A percentile compares a stretch with the other conserved stretches of the same genome.
Conservation (phyloP, 345 rosid genomes). For the Acer campestre region DNA sequence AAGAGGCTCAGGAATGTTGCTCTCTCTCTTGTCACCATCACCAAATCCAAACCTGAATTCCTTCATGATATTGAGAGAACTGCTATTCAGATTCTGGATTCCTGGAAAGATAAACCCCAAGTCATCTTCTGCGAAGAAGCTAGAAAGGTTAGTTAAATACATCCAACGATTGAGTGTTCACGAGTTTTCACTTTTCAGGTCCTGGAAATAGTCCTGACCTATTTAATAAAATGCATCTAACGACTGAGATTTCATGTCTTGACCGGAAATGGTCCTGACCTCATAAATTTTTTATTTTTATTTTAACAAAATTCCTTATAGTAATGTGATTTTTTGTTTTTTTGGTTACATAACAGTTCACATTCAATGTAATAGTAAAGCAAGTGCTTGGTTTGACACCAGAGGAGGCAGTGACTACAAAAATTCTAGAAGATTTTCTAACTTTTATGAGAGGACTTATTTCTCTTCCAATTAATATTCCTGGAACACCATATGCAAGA, state of each 20-base stretch:
- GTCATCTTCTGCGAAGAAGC: conserved; percentile 51
- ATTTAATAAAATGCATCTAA: no score
- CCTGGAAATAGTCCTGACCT: no score
- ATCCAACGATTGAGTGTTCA: not conserved
- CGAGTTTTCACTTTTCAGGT: no score
- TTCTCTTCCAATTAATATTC: conserved; percentile 56
- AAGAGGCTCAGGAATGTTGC: conserved; percentile 48
- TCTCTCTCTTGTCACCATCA: conserved; percentile 38
- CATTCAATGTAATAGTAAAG: conserved; percentile 67
- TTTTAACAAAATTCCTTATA: no score
- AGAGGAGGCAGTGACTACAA: conserved; percentile 41
- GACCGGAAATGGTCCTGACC: no score
- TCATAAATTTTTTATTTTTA: no score
- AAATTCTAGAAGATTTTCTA: conserved; percentile 52
- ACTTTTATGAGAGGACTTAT: conserved; percentile 58
- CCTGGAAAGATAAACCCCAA: conserved; percentile 45
- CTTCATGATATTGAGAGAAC: conserved; percentile 41
- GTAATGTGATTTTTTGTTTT: not conserved
- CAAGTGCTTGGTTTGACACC: conserved; percentile 58
- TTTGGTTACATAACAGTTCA: conserved; percentile 36
- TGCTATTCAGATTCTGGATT: conserved; percentile 35
- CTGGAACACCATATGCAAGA: conserved; percentile 65
- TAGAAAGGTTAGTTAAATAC: conserved; percentile 35
- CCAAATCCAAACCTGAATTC: conserved; percentile 53
- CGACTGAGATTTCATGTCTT: no score